A percentile compares a stretch with the other conserved stretches of the same genome.
Evolutionary conservation across 2,329 filamentous ascomycete species (phyloP).

Genomic region (Sarocladium oryzae): DNA sequence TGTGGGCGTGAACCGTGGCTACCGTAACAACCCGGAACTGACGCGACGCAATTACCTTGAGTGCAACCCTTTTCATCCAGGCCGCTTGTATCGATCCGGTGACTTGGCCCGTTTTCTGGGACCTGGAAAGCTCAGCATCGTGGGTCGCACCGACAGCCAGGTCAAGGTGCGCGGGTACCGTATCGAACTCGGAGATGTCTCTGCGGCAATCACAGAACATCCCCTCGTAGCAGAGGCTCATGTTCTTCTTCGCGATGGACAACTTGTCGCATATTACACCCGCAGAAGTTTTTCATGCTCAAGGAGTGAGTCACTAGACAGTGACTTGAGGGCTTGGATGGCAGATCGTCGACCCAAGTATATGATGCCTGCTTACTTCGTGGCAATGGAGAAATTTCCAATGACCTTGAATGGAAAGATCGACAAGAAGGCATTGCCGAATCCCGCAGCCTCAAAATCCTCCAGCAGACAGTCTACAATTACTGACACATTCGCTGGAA

Average conservation of each 20-base stretch:
- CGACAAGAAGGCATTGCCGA: conserved; percentile 14
- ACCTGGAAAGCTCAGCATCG: conserved; percentile 11
- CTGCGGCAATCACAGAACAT: conserved; percentile 11
- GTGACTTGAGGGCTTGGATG: conserved; percentile 10
- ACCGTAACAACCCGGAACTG: conserved; percentile 23
- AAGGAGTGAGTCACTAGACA: not conserved
- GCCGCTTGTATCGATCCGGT: conserved; percentile 16
- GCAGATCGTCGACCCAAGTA: conserved; percentile 11
- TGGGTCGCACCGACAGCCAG: conserved; percentile 16
- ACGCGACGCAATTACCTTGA: conserved; percentile 39
- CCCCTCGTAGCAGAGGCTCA: conserved; percentile 9
- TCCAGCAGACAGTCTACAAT: not conserved
- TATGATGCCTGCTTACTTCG: conserved; percentile 14
- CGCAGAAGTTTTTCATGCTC: too few species aligned
- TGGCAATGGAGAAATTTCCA: conserved; percentile 12
- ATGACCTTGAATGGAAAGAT: conserved; percentile 14
- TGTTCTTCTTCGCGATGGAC: conserved; percentile 9
- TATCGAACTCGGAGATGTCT: conserved; percentile 17
- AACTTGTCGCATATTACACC: conserved; percentile 12
- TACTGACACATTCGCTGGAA: too few species aligned
- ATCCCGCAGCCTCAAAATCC: conserved; percentile 11
- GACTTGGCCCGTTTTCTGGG: conserved; percentile 15
- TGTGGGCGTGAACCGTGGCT: conserved; percentile 32
- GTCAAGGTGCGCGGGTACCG: conserved; percentile 17
- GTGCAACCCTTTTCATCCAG: conserved; percentile 4